A percentile compares a stretch with the other conserved stretches of the same genome.
Evolutionary conservation across 1,284 basidiomycete species (phyloP).

Genomic region (Austropuccinia psidii): DNA sequence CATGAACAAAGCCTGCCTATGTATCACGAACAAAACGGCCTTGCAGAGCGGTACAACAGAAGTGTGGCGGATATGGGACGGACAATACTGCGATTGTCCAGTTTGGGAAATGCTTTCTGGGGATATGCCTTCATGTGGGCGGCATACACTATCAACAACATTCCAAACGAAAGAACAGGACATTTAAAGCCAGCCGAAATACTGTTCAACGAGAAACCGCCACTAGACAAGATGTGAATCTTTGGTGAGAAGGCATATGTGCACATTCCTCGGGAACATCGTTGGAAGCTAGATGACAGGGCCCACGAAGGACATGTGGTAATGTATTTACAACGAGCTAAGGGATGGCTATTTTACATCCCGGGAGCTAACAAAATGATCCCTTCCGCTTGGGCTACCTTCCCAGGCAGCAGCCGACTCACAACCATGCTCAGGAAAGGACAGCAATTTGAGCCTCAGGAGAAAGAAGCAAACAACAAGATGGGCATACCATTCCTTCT

Average conservation of each 20-base stretch:
- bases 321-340: background rate
- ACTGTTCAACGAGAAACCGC: background rate
- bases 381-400: too few species aligned
- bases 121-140: constrained; percentile 1
- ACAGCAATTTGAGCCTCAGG: too few species aligned
- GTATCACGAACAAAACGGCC: constrained; percentile 17
- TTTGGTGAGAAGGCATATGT: constrained; percentile 25
- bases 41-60: constrained; percentile 6
- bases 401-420: too few species aligned
- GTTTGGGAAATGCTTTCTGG: constrained; percentile 9
- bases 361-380: background rate
- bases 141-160: background rate
- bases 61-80: constrained; percentile 3
- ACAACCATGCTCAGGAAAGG: too few species aligned
- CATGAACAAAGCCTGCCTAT: constrained; percentile 15
- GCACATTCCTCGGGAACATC: constrained; percentile 2
- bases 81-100: background rate
- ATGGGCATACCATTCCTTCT: too few species aligned
- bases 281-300: too few species aligned
- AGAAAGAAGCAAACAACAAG: too few species aligned
- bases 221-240: background rate
- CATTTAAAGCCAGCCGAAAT: background rate
- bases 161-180: constrained; percentile 10
- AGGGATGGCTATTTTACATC: constrained; percentile 16
- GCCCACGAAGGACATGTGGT: background rate